These are phyloP conservation scores for Aspergillus sp. DNA, from an alignment of 2,329 filamentous ascomycete species.

Conservation along the genomic window DNA sequence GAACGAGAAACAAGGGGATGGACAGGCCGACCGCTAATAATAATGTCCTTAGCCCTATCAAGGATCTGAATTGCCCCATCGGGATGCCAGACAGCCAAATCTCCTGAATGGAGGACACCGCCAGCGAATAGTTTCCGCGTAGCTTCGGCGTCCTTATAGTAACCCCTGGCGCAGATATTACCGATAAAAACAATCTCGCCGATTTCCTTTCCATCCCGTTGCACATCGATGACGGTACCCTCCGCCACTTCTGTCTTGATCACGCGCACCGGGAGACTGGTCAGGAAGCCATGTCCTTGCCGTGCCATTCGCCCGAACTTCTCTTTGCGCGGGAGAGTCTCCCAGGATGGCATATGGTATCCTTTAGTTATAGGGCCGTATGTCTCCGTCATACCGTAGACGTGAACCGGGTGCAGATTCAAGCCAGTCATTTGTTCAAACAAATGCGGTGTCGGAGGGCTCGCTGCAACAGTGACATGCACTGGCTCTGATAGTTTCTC, in stretches of 20 bases:
- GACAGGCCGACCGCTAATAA: constrained; percentile 73
- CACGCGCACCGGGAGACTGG: constrained; percentile 75
- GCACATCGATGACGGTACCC: constrained; percentile 66
- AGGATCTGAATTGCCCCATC: constrained; percentile 90
- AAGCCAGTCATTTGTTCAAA: constrained; percentile 89
- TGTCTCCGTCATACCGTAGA: constrained; percentile 85
- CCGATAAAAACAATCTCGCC: constrained; percentile 84
- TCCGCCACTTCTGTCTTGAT: constrained; percentile 75
- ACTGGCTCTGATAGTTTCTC: constrained; percentile 68
- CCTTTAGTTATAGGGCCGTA: constrained; percentile 96
- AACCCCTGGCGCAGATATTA: constrained; percentile 89
- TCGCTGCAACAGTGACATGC: constrained; percentile 87
- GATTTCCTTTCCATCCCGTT: constrained; percentile 70
- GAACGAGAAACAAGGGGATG: background rate
- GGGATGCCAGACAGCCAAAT: constrained; percentile 88
- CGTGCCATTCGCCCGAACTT: constrained; percentile 88
- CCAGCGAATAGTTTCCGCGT: constrained; percentile 85
- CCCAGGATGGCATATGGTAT: constrained; percentile 84
- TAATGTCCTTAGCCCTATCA: constrained; percentile 95
- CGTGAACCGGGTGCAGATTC: constrained; percentile 88
- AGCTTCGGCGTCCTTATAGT: constrained; percentile 85
- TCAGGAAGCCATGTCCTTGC: constrained; percentile 89
- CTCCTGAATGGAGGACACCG: constrained; percentile 83
- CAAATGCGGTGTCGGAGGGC: constrained; percentile 82
- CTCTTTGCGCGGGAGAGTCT: constrained; percentile 68